Evolutionary conservation across 441 rosid species (phyloP).

Genomic region (Mallotus repandus): DNA sequence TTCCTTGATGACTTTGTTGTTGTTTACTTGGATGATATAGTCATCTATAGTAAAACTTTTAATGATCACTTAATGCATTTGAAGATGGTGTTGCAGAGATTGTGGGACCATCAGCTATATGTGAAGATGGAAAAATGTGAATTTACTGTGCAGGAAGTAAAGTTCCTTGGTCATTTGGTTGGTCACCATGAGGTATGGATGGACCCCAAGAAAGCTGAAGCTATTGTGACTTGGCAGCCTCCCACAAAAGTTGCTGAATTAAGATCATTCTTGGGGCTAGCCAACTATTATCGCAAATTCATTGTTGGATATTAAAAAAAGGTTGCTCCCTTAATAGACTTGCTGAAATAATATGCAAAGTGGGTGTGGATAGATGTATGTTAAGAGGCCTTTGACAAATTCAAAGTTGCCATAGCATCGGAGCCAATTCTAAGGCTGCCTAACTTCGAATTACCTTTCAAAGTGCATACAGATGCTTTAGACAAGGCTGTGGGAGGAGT

Average conservation of each 20-base stretch:
- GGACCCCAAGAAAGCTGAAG: not conserved
- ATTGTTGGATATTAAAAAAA: not conserved
- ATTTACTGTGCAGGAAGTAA: not conserved
- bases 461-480: too few relatives aligned
- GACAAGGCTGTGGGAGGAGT: too few relatives aligned
- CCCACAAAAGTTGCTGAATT: not conserved
- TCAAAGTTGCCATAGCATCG: not conserved
- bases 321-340: not conserved
- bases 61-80: not conserved
- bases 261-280: not conserved
- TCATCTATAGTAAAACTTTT: not conserved
- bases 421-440: too few relatives aligned
- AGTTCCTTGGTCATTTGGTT: not conserved
- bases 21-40: not conserved
- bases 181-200: not conserved
- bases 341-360: not conserved
- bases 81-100: fast-evolving
- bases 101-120: not conserved
- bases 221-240: not conserved
- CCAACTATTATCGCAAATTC: not conserved
- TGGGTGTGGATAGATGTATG: not conserved
- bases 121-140: not conserved
- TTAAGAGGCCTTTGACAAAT: not conserved
- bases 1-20: not conserved
- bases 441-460: too few relatives aligned